These are phyloP conservation scores for Biscogniauxia mediterranea DNA, from an alignment of 2,329 filamentous ascomycete genomes.

Conservation along the genomic window DNA sequence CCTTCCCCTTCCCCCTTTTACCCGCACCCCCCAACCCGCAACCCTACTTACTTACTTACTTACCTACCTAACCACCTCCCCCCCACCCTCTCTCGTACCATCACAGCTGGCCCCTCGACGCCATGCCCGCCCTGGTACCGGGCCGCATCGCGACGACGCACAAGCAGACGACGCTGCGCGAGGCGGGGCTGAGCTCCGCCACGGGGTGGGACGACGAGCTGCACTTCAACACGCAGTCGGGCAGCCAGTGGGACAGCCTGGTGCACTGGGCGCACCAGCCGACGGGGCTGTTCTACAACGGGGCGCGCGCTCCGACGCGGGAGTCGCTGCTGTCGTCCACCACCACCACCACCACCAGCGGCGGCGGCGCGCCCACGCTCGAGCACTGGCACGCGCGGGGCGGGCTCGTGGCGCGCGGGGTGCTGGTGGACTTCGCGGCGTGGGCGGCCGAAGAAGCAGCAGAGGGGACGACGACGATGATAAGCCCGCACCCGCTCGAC, in stretches of 20 bases:
- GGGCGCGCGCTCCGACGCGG: constrained; percentile 19
- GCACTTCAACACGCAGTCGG: constrained; percentile 54
- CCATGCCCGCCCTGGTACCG: constrained; percentile 36
- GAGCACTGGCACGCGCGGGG: constrained; percentile 53
- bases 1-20: no score
- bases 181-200: constrained; percentile 27
- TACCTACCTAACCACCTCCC: no score
- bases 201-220: constrained; percentile 49
- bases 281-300: constrained; percentile 49
- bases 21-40: no score
- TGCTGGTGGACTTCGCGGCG: constrained; percentile 53
- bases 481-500: constrained; percentile 48
- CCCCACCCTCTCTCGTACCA: not conserved
- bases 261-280: constrained; percentile 46
- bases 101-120: constrained; percentile 45
- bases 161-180: constrained; percentile 35
- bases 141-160: constrained; percentile 38
- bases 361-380: constrained; percentile 33
- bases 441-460: constrained; percentile 32
- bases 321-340: no score
- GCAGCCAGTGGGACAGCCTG: constrained; percentile 57
- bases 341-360: no score
- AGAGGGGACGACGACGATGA: no score
- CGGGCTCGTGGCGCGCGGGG: constrained; percentile 53
- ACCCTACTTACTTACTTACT: not conserved